phyloP scores from a whole-genome alignment of 1,284 basidiomycete genomes.

The Puccinia polysora region DNA sequence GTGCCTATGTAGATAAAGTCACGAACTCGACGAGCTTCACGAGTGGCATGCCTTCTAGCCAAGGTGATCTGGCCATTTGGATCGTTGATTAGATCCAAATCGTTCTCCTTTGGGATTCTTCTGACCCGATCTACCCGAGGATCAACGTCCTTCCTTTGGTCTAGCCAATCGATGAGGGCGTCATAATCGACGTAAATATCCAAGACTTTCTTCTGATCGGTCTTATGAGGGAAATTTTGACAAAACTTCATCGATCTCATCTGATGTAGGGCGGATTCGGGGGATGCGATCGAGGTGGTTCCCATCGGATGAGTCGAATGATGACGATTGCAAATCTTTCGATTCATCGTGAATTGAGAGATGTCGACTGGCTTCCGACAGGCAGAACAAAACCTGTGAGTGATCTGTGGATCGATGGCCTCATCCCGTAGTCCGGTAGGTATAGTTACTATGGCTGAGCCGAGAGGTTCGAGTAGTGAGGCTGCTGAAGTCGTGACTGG shows the following conservation, averaged over 20 bases:
- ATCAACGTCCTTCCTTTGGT: constrained; percentile 29
- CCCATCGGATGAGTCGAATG: constrained; percentile 18
- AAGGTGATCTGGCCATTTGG: constrained; percentile 17
- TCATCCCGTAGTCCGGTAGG: too few species aligned
- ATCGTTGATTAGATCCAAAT: constrained; percentile 13
- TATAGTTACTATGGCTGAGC: too few species aligned
- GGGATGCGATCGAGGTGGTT: constrained; percentile 10
- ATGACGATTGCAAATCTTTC: constrained; percentile 24
- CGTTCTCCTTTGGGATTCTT: constrained; percentile 30
- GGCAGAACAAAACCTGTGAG: constrained; percentile 25
- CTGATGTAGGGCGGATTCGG: constrained; percentile 25
- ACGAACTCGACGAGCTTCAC: constrained; percentile 29
- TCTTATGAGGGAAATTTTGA: constrained; percentile 12
- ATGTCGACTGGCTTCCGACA: constrained; percentile 16
- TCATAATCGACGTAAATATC: constrained; percentile 37
- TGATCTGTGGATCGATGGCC: too few species aligned
- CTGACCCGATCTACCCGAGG: constrained; percentile 27
- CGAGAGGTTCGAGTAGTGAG: too few species aligned
- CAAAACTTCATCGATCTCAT: constrained; percentile 28
- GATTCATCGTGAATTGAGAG: constrained; percentile 5
- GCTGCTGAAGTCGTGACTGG: too few species aligned
- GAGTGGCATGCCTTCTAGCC: constrained; percentile 31
- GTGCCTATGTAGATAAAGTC: constrained; percentile 35
- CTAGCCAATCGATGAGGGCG: constrained; percentile 20
- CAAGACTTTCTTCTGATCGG: constrained; percentile 27